Evolutionary conservation across 2,329 filamentous ascomycete species (phyloP), one percentile per base, ranked within the genome.

Genomic region (Aspergillus oerlinghausenensis): DNA sequence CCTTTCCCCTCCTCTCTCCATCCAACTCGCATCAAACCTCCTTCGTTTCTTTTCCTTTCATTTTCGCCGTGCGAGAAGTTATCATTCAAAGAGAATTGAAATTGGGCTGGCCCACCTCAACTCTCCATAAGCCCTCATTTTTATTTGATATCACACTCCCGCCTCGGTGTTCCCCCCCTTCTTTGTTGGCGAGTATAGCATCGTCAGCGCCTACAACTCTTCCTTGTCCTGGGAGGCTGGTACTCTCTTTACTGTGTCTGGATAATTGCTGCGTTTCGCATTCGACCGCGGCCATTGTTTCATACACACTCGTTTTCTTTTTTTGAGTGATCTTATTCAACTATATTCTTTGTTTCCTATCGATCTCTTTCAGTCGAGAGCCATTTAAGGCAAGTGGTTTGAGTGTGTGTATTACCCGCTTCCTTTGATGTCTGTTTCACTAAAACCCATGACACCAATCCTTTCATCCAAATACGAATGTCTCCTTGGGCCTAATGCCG

Each of bases 81-180:
- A 45, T 60, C 63, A 61, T 60, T 60, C 57, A 55, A 63, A 68
- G 66, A 70, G 68, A 63, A 63, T 64, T 65, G 60, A 60, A 64
- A 66, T 63, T 57, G 64, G 70, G 71, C 71, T 70, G 71, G 71
- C 65, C 71, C 69, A 69, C 66, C 70, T 68, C 62, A 65, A 60
- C 63, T 68, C 62, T 72, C 63, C 62, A 42, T 70, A 67, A 67
- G 65, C 60, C 61, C 57, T 66, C 61, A 59, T 66, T 65, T 48
- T 57, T 56, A 23, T 23, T 21, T 47, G 43, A 47, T 47, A 47
- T 53, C 49, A 40, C 54, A 32, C 23, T 35, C 17, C 35, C 23
- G 32, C 49, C 49, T 26, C 45, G 21, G 40, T 55, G 58, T 29
- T 29, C 56, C 57, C 21, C 21, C 52, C 52, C 55, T 58, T 61